Percentiles rank a stretch among this genome's conserved stretches.
Evolutionary conservation across 108 stramenopile genomes (phyloP).

Genomic region (Phaeodactylum tricornutum): DNA sequence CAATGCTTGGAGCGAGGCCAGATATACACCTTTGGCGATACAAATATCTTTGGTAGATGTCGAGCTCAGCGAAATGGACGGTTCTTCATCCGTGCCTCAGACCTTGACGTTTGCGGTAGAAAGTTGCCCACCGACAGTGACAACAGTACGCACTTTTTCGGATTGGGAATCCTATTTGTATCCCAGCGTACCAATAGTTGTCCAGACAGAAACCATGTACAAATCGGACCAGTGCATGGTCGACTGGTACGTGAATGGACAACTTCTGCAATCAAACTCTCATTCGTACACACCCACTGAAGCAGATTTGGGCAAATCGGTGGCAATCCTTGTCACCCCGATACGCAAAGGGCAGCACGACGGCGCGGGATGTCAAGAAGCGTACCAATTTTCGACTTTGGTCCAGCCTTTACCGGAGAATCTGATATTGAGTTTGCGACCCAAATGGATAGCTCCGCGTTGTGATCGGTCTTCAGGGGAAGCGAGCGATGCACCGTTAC

Average conservation of each 20-base stretch:
- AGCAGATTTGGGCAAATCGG: slow-evolving; percentile 14
- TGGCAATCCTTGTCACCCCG: slow-evolving; percentile 15
- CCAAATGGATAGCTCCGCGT: slow-evolving; percentile 2
- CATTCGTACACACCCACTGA: slow-evolving; percentile 14
- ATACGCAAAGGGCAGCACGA: slow-evolving; percentile 7
- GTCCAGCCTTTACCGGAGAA: slow-evolving; percentile 17
- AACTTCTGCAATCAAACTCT: slow-evolving; percentile 10
- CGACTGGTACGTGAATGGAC: slow-evolving; percentile 48
- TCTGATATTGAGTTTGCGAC: slow-evolving; percentile 9
- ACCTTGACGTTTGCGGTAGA: neutral
- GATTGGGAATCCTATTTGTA: slow-evolving; percentile 38
- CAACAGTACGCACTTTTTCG: slow-evolving; percentile 45
- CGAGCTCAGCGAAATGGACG: too few species aligned
- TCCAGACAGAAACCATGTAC: slow-evolving; percentile 27
- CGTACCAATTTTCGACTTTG: slow-evolving; percentile 16
- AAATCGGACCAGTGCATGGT: slow-evolving; percentile 30
- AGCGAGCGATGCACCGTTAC: slow-evolving; percentile 15
- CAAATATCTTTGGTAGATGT: neutral
- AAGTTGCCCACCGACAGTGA: slow-evolving; percentile 33
- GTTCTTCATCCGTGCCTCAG: too few species aligned
- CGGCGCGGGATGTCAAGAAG: slow-evolving; percentile 22
- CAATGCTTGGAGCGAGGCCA: slow-evolving; percentile 1
- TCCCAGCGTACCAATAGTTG: slow-evolving; percentile 35
- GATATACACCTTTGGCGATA: neutral
- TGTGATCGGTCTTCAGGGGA: neutral